Evolutionary conservation across 352 stramenopile species (phyloP), one percentile per base, ranked within the genome.

Genomic region (Phytophthora pinifolia): DNA sequence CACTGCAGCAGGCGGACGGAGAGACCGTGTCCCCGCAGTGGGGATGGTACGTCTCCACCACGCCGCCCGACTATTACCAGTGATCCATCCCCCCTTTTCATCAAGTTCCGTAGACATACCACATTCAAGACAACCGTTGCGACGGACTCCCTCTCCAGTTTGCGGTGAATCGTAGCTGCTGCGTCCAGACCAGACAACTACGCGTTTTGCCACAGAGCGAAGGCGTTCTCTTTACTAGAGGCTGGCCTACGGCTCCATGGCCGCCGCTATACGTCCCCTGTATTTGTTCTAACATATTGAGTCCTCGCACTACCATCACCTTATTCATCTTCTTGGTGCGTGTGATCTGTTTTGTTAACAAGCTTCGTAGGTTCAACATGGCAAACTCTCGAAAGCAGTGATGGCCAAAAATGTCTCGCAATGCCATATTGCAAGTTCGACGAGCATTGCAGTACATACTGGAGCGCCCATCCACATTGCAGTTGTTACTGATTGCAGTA

Each of bases 1-100:
- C 52, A 1, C n/a, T 72, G 37, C n/a, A 54, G 6, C 62, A 79
- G 54, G 61, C 66, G 9, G 67, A 74, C 4, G 71, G 83, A 51
- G 67, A 77, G 29, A 61, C 69, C 10, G 59, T 62, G 8, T 92
- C 82, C 8, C 82, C 82, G 1, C 79, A 89, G 36, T 92, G 82
- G 82, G 82, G 82, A 22, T 92, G 82, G 82, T 92, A 92, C 51
- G 82, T 92, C 31, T 92, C 82, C 20, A 89, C 74, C 14, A 92
- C 82, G 5, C 82, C 82, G 3, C 82, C 82, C 14, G 79, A 89
- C 42, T 75, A 87, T 54, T 89, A 89, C 56, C 37, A 60, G 8
- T 76, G 61, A 54, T 42, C 56, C n/a, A 27, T 15, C 22, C 7
- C 20, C 22, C 18, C 12, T n/a, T 14, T 13, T 6, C 20, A 33